Evolutionary conservation across 1,284 basidiomycete genomes (phyloP).

Genomic region (Microbotryum saponariae): DNA sequence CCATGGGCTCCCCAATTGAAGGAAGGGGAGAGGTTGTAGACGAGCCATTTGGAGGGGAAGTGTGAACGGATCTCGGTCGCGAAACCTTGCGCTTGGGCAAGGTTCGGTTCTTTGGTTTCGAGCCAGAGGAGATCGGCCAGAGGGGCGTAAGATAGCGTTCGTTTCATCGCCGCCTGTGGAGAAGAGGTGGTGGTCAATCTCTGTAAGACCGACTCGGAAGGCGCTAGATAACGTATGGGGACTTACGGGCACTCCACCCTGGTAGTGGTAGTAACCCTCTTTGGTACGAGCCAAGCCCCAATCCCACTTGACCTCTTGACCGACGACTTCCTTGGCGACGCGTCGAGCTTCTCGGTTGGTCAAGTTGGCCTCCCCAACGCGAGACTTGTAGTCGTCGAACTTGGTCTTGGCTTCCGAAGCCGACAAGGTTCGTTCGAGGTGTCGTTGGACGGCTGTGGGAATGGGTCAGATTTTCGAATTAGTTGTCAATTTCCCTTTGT

Average conservation of each 20-base stretch:
- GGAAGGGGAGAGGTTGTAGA: slow-evolving; percentile 89
- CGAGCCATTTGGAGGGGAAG: slow-evolving; percentile 74
- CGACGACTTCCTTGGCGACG: slow-evolving; percentile 64
- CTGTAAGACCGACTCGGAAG: too few species aligned
- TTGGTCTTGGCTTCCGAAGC: slow-evolving; percentile 54
- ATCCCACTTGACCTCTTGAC: slow-evolving; percentile 68
- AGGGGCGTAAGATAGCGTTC: slow-evolving; percentile 68
- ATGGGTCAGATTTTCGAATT: too few species aligned
- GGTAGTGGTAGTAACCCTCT: slow-evolving; percentile 86
- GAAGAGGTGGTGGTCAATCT: too few species aligned
- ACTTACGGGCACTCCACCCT: slow-evolving; percentile 62
- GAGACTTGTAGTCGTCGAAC: slow-evolving; percentile 54
- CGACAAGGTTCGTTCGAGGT: slow-evolving; percentile 48
- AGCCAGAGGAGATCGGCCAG: slow-evolving; percentile 81
- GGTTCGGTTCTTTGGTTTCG: slow-evolving; percentile 77
- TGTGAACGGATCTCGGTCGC: slow-evolving; percentile 64
- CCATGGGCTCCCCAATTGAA: slow-evolving; percentile 87
- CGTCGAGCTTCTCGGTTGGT: slow-evolving; percentile 66
- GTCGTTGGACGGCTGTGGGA: slow-evolving; percentile 41
- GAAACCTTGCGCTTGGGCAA: slow-evolving; percentile 71
- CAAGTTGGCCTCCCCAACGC: slow-evolving; percentile 51
- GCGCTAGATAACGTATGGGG: too few species aligned
- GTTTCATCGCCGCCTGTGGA: slow-evolving; percentile 63
- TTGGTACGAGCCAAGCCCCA: slow-evolving; percentile 79
- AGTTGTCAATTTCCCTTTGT: too few species aligned